Conservation (phyloP, 768 basidiomycete genomes). For the Suillus sp. region DNA sequence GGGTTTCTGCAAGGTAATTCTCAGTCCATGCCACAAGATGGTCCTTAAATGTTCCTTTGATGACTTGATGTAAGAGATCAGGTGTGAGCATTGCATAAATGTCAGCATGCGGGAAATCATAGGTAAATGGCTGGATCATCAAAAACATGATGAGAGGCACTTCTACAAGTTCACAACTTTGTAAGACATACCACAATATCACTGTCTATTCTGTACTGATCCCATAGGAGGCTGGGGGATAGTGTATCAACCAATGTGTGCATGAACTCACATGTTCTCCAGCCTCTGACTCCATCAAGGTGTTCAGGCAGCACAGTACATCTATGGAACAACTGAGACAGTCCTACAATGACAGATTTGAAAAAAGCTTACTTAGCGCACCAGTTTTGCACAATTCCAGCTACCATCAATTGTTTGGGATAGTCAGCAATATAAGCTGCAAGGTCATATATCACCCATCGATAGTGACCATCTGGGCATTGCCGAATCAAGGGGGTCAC, state of each 20-base stretch:
- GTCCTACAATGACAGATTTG: slow-evolving; percentile 4
- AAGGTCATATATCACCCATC: slow-evolving; percentile 33
- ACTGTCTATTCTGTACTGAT: slow-evolving; percentile 29
- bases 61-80: slow-evolving; percentile 48
- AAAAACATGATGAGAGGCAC: not conserved
- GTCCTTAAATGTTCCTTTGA: slow-evolving; percentile 50
- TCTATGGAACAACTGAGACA: slow-evolving; percentile 20
- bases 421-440: slow-evolving; percentile 45
- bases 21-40: slow-evolving; percentile 40
- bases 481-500: slow-evolving; percentile 23
- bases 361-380: slow-evolving; percentile 33
- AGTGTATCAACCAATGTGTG: slow-evolving; percentile 28
- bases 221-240: slow-evolving; percentile 36
- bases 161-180: not conserved
- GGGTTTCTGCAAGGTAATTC: not conserved
- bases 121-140: not conserved
- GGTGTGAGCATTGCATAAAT: too few relatives aligned
- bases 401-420: slow-evolving; percentile 38
- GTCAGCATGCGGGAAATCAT: slow-evolving; percentile 30
- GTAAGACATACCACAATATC: not conserved
- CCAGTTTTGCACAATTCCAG: slow-evolving; percentile 39
- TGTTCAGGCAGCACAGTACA: slow-evolving; percentile 26
- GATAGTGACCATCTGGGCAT: slow-evolving; percentile 36
- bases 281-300: slow-evolving; percentile 25
- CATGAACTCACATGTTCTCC: slow-evolving; percentile 26